These are phyloP conservation scores for Batrachochytrium dendrobatidis DNA, from an alignment of 371 early-diverging fungal species.

Conservation along the genomic window DNA sequence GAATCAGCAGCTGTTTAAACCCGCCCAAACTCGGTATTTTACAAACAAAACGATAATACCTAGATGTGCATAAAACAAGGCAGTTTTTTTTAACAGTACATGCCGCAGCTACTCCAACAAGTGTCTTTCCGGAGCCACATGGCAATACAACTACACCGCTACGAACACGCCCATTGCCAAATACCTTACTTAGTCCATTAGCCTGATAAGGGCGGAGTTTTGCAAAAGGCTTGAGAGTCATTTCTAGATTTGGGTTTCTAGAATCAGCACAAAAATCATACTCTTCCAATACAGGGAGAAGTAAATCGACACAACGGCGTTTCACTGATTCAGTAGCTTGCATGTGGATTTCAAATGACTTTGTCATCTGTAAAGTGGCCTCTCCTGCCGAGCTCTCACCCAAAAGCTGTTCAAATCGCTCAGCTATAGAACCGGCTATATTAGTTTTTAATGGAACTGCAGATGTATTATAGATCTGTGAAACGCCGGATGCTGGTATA, in stretches of 20 bases:
- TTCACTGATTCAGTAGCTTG: conserved; percentile 80
- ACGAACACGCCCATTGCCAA: conserved; percentile 90
- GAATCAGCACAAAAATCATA: conserved; percentile 98
- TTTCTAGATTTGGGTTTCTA: conserved; percentile 78
- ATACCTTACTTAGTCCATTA: conserved; percentile 98
- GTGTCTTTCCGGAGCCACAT: conserved; percentile 99
- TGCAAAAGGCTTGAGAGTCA: conserved; percentile 93
- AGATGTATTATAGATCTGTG: no score
- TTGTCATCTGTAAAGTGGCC: conserved; percentile 21
- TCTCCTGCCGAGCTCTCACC: neutral
- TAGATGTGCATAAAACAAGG: conserved; percentile 93
- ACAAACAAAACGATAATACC: no score
- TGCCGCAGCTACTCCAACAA: conserved; percentile 99
- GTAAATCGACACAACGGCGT: conserved; percentile 92
- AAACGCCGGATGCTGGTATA: no score
- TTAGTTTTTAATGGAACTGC: no score
- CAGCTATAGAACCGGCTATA: neutral
- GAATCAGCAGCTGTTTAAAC: no score
- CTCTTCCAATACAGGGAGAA: conserved; percentile 98
- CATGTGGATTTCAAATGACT: conserved; percentile 82
- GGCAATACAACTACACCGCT: conserved; percentile 99
- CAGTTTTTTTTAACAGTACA: conserved; percentile 98
- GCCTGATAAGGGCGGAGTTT: conserved; percentile 98
- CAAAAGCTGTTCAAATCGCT: neutral
- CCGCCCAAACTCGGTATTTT: no score